phyloP scores from a whole-genome alignment of 176 grass and related monocot genomes.

The Poa pratensis region DNA sequence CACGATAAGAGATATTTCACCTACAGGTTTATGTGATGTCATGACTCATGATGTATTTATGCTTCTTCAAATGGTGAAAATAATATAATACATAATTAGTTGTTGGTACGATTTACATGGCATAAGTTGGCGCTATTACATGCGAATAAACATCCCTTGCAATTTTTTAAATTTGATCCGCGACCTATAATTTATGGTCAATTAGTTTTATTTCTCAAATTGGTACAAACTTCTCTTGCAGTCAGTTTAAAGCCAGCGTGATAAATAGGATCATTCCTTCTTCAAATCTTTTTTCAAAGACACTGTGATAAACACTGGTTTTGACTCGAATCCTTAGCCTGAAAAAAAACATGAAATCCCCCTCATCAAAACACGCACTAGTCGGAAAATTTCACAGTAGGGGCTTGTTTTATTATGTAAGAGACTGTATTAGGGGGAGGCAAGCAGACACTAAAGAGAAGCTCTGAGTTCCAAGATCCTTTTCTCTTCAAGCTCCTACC shows the following conservation, averaged over 20 bases:
- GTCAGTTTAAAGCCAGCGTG: neutral
- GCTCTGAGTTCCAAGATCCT: neutral
- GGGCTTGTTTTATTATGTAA: conserved; percentile 1
- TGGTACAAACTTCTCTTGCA: neutral
- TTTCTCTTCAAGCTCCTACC: neutral
- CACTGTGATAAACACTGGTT: neutral
- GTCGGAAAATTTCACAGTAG: neutral
- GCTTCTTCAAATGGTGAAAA: conserved; percentile 32
- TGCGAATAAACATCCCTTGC: neutral
- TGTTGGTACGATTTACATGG: neutral
- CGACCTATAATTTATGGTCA: neutral
- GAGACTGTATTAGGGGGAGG: neutral
- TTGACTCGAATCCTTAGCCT: neutral
- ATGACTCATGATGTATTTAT: conserved; percentile 37
- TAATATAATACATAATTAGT: conserved; percentile 20
- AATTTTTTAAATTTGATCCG: neutral
- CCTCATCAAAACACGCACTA: neutral
- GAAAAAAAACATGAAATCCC: neutral
- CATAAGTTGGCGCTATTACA: neutral
- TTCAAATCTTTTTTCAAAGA: neutral
- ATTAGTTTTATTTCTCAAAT: conserved; percentile 7
- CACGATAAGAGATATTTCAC: conserved; percentile 81
- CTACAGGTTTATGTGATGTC: conserved; percentile 56
- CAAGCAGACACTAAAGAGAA: conserved; percentile 10
- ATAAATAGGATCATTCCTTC: neutral